These are phyloP conservation scores for Magnusiomyces fungicola DNA, from an alignment of 1,139 yeast species.

Conservation along the genomic window DNA sequence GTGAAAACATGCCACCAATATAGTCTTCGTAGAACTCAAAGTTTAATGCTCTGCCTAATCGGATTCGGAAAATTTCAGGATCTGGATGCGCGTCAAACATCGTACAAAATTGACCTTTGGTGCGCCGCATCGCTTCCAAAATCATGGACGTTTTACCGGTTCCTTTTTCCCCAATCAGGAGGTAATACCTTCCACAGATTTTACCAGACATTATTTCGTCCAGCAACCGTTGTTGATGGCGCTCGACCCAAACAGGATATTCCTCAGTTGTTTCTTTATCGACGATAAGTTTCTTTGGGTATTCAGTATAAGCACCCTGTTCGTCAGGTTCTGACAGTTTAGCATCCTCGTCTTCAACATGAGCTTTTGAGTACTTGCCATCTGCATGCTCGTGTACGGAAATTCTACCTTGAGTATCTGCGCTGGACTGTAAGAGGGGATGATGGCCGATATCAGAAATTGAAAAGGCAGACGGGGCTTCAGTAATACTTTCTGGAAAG, in stretches of 20 bases:
- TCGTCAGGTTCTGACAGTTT: constrained; percentile 24
- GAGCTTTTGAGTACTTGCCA: constrained; percentile 23
- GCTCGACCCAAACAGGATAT: constrained; percentile 39
- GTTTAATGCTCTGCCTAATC: constrained; percentile 69
- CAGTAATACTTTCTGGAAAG: constrained; percentile 39
- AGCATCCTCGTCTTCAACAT: constrained; percentile 48
- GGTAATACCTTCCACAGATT: constrained; percentile 58
- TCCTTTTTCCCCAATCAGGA: constrained; percentile 78
- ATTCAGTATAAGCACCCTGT: constrained; percentile 21
- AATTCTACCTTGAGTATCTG: not conserved
- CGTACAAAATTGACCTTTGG: constrained; percentile 58
- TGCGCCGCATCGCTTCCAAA: constrained; percentile 60
- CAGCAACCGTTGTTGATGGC: constrained; percentile 60
- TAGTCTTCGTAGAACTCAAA: constrained; percentile 75
- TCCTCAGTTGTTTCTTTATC: constrained; percentile 22
- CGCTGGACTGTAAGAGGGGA: not conserved
- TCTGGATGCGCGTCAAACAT: constrained; percentile 80
- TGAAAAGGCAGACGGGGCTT: not conserved
- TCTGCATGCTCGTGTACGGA: not conserved
- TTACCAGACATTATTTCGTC: constrained; percentile 62
- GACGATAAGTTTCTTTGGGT: not conserved
- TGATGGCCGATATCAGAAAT: not conserved
- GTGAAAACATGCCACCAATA: constrained; percentile 74
- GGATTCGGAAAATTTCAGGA: constrained; percentile 70
- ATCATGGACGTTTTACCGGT: constrained; percentile 77